These are phyloP conservation scores for Phyllosticta citribraziliensis DNA, from an alignment of 2,329 filamentous ascomycete species.

Conservation along the genomic window DNA sequence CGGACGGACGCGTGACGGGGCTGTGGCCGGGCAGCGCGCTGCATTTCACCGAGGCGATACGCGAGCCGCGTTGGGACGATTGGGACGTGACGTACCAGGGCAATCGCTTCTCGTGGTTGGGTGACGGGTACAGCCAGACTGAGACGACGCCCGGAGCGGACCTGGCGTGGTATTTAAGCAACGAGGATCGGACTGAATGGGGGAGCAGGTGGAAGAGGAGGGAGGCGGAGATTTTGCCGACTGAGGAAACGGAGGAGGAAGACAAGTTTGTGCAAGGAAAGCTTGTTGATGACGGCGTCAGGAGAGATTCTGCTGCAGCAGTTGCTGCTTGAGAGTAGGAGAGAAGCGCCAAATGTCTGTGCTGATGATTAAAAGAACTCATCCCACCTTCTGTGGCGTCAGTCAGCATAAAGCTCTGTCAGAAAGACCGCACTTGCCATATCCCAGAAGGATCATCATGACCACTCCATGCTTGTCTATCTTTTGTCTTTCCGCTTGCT, in stretches of 20 bases:
- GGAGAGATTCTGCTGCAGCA: background rate
- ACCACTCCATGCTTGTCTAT: too few relatives aligned
- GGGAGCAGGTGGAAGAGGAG: background rate
- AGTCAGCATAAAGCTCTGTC: too few relatives aligned
- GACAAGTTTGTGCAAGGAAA: background rate
- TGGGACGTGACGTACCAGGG: constrained; percentile 31
- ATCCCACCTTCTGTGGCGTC: too few relatives aligned
- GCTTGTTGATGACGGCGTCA: background rate
- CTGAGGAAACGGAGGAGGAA: background rate
- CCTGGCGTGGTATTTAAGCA: constrained; percentile 27
- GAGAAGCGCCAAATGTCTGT: background rate
- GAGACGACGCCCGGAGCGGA: constrained; percentile 27
- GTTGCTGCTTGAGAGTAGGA: background rate
- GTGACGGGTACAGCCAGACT: constrained; percentile 34
- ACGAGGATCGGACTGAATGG: constrained; percentile 23
- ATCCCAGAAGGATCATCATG: too few relatives aligned
- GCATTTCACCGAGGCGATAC: constrained; percentile 29
- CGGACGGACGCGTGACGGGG: constrained; percentile 25
- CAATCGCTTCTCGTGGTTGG: constrained; percentile 33
- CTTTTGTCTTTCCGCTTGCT: too few relatives aligned
- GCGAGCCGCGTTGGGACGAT: constrained; percentile 31
- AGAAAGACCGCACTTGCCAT: too few relatives aligned
- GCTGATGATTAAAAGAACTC: too few relatives aligned
- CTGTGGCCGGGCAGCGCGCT: constrained; percentile 31
- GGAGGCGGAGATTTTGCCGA: background rate